Conservation (phyloP, 1,284 basidiomycete genomes). For the Vanrija pseudolonga region DNA sequence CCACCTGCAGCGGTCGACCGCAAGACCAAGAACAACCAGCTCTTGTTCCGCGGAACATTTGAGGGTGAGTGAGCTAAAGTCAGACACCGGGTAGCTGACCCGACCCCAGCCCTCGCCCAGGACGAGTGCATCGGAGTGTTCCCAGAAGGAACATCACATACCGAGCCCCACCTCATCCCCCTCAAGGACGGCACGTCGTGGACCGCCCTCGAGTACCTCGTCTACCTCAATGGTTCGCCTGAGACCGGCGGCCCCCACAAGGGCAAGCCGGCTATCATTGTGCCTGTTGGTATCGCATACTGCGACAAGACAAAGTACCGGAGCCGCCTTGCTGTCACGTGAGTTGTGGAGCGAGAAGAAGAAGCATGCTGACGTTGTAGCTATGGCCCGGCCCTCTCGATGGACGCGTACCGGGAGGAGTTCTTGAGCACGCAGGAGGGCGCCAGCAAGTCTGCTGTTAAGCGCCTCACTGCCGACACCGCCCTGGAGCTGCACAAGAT, state of each 20-base stretch:
- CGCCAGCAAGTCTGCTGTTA: conserved; percentile 73
- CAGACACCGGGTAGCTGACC: neutral
- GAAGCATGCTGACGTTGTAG: conserved; percentile 51
- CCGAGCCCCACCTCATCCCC: conserved; percentile 85
- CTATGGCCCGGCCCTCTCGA: conserved; percentile 73
- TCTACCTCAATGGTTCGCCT: conserved; percentile 60
- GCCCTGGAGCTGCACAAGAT: conserved; percentile 66
- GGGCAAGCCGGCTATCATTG: conserved; percentile 57
- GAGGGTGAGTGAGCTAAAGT: conserved; percentile 50
- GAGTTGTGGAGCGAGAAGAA: conserved; percentile 21
- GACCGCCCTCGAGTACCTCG: conserved; percentile 88
- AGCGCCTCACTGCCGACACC: conserved; percentile 72
- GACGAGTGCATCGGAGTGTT: conserved; percentile 85
- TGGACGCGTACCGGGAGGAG: conserved; percentile 70
- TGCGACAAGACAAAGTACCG: conserved; percentile 93
- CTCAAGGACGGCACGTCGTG: conserved; percentile 95
- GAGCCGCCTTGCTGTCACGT: conserved; percentile 58
- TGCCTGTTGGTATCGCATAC: conserved; percentile 87
- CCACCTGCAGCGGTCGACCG: conserved; percentile 74
- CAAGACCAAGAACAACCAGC: conserved; percentile 82
- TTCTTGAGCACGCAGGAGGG: conserved; percentile 69
- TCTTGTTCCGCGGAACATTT: conserved; percentile 85
- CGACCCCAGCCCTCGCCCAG: conserved; percentile 58
- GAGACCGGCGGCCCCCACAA: conserved; percentile 50
- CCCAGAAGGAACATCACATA: conserved; percentile 74